These are phyloP conservation scores for Epithemia pelagica DNA, from an alignment of 108 stramenopile genomes.

Conservation along the genomic window DNA sequence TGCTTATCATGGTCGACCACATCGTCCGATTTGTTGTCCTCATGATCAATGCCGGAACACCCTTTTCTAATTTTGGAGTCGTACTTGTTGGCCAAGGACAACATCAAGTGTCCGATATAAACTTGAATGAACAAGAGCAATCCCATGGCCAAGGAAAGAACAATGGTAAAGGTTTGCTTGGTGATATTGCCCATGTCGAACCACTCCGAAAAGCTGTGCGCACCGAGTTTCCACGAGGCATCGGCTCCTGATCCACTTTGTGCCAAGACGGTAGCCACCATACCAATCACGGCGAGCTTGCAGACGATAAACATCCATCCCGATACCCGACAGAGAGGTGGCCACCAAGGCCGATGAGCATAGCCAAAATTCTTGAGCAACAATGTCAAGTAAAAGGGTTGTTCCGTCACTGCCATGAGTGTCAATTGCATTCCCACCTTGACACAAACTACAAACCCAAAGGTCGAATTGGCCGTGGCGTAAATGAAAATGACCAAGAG, in stretches of 20 bases:
- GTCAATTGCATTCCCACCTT: background rate
- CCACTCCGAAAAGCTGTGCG: background rate
- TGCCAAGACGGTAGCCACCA: background rate
- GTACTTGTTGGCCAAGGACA: no score
- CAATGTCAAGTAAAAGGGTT: background rate
- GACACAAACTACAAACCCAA: background rate
- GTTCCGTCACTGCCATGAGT: background rate
- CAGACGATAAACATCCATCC: background rate
- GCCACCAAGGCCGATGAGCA: background rate
- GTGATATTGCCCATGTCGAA: background rate
- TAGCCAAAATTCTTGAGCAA: background rate
- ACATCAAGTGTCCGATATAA: no score
- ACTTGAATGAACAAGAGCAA: background rate
- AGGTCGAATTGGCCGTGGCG: background rate
- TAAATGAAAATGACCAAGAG: background rate
- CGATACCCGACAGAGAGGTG: background rate
- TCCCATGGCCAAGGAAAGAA: background rate
- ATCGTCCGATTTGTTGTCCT: no score
- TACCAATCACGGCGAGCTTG: background rate
- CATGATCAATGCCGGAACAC: no score
- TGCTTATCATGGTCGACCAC: no score
- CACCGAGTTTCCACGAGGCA: background rate
- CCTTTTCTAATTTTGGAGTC: no score
- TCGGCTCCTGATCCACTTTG: background rate
- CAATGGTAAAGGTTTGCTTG: background rate